phyloP scores from a whole-genome alignment of 2,329 filamentous ascomycete genomes.

The Teratosphaeria zuluensis region DNA sequence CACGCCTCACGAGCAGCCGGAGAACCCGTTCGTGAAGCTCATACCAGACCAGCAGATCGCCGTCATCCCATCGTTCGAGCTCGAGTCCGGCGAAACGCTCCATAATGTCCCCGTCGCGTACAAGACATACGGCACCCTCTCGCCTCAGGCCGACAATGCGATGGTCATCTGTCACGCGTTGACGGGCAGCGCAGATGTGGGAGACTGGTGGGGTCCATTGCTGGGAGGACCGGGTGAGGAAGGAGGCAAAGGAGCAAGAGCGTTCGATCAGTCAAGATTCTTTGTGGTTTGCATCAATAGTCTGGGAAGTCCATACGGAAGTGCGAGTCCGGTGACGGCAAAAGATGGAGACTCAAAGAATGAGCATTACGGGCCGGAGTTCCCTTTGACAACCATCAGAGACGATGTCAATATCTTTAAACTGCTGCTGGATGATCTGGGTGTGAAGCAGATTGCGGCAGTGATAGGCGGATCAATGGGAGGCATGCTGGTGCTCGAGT shows the following conservation, averaged over 20 bases:
- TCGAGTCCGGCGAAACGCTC: slow-evolving; percentile 82
- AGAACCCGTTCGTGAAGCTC: slow-evolving; percentile 81
- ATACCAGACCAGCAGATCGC: slow-evolving; percentile 84
- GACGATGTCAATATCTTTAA: slow-evolving; percentile 90
- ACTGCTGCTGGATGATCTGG: slow-evolving; percentile 68
- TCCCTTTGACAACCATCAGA: slow-evolving; percentile 86
- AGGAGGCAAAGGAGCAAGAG: slow-evolving; percentile 28
- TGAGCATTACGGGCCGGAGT: slow-evolving; percentile 85
- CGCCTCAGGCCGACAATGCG: slow-evolving; percentile 49
- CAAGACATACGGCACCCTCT: slow-evolving; percentile 51
- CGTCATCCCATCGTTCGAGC: slow-evolving; percentile 77
- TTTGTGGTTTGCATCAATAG: slow-evolving; percentile 83
- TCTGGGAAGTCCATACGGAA: slow-evolving; percentile 74
- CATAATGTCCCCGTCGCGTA: slow-evolving; percentile 62
- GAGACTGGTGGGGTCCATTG: slow-evolving; percentile 81
- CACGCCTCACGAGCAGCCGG: slow-evolving; percentile 50
- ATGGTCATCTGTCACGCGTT: slow-evolving; percentile 72
- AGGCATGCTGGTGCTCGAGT: slow-evolving; percentile 84
- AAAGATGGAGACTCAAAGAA: slow-evolving; percentile 69
- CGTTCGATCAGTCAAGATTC: slow-evolving; percentile 74
- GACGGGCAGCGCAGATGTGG: slow-evolving; percentile 74
- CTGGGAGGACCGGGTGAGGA: slow-evolving; percentile 62
- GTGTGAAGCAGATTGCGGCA: slow-evolving; percentile 66
- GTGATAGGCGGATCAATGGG: slow-evolving; percentile 79
- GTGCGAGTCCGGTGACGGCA: slow-evolving; percentile 78